Percentiles rank a stretch among this genome's conserved stretches.
These are phyloP conservation scores for Umbelopsis isabellina DNA, from an alignment of 192 early-diverging fungal genomes.

Conservation along the genomic window DNA sequence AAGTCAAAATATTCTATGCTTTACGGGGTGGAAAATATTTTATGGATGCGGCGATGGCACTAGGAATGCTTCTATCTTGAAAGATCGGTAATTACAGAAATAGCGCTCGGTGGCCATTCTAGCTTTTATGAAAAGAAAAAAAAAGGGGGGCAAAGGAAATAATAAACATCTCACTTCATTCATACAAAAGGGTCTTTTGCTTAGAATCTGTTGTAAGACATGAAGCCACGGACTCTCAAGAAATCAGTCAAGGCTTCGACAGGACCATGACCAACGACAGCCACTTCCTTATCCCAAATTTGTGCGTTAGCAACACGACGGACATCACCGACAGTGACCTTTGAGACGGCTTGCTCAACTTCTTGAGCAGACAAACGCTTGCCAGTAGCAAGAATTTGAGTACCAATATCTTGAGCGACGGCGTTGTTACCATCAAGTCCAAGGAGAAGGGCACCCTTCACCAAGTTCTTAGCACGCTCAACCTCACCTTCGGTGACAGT, in stretches of 20 bases:
- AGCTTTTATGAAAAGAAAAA: conserved; percentile 20
- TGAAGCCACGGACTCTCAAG: conserved; percentile 82
- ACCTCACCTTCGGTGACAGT: conserved; percentile 89
- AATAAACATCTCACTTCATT: conserved; percentile 15
- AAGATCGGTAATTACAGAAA: conserved; percentile 16
- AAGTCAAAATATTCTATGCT: too few relatives aligned
- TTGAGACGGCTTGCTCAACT: conserved; percentile 84
- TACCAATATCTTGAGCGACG: conserved; percentile 96
- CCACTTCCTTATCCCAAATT: conserved; percentile 86
- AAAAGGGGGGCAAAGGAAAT: neutral
- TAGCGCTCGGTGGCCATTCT: conserved; percentile 21
- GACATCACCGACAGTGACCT: conserved; percentile 85
- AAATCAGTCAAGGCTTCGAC: conserved; percentile 91
- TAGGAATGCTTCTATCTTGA: neutral
- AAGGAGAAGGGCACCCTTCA: conserved; percentile 92
- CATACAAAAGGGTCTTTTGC: neutral
- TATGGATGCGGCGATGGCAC: too few relatives aligned
- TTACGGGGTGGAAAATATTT: too few relatives aligned
- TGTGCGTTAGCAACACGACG: conserved; percentile 86
- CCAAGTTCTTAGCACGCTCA: conserved; percentile 97
- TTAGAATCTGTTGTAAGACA: conserved; percentile 63
- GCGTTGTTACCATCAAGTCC: conserved; percentile 93
- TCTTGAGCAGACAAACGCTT: conserved; percentile 89
- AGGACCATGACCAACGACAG: conserved; percentile 82
- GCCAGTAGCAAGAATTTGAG: conserved; percentile 92